phyloP scores from a whole-genome alignment of 164 flowering plant genomes.

The Tinospora cordifolia region DNA sequence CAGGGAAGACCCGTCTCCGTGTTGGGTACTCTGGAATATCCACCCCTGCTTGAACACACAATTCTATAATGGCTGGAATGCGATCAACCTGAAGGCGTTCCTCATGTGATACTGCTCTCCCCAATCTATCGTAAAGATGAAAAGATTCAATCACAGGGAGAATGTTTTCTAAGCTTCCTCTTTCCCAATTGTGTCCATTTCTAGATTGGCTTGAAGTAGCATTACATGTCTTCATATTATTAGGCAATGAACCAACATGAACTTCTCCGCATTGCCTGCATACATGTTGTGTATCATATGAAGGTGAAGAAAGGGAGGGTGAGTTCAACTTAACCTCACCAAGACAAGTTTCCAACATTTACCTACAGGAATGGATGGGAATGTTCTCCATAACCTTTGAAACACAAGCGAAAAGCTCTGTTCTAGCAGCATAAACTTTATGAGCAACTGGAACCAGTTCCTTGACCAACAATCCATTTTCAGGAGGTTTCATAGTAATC shows the following conservation, averaged over 20 bases:
- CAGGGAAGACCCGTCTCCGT: constrained; percentile 39
- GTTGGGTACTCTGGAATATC: constrained; percentile 52
- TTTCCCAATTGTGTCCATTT: constrained; percentile 40
- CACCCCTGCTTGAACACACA: constrained; percentile 53
- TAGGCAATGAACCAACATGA: constrained; percentile 42
- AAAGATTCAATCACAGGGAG: constrained; percentile 42
- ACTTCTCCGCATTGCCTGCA: constrained; percentile 51
- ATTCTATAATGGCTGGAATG: constrained; percentile 43
- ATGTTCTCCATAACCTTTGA: constrained; percentile 32
- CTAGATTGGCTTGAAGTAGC: constrained; percentile 27
- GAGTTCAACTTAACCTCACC: background rate
- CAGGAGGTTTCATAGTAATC: constrained; percentile 35
- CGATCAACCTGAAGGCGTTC: constrained; percentile 41
- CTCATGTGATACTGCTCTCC: constrained; percentile 50
- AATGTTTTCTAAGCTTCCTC: constrained; percentile 29
- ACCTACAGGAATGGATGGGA: constrained; percentile 49
- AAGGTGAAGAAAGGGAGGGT: background rate
- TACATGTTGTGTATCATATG: background rate
- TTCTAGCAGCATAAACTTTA: constrained; percentile 42
- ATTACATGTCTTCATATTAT: constrained; percentile 40
- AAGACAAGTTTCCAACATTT: constrained; percentile 5
- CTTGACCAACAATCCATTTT: constrained; percentile 58
- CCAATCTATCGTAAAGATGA: constrained; percentile 51
- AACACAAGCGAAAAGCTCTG: constrained; percentile 31
- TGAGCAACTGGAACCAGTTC: constrained; percentile 48